Percentiles rank a stretch among this genome's conserved stretches.
These are phyloP conservation scores for Fusarium sp. DNA, from an alignment of 2,329 filamentous ascomycete species.

Conservation along the genomic window DNA sequence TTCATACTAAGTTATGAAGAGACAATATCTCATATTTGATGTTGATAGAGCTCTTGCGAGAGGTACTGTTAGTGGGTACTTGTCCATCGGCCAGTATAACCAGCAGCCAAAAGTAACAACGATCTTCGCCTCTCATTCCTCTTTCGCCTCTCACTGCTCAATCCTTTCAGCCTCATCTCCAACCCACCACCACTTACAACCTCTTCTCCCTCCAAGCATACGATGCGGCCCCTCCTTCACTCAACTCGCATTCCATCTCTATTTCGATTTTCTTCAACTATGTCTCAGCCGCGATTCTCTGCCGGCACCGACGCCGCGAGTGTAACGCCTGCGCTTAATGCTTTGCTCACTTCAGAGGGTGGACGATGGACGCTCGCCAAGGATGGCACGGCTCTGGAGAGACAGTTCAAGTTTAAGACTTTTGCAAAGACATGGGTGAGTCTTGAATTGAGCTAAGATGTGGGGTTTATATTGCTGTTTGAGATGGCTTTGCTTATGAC, in stretches of 20 bases:
- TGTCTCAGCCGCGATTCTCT: slow-evolving; percentile 58
- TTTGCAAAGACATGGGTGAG: slow-evolving; percentile 75
- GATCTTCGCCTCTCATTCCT: slow-evolving; percentile 24
- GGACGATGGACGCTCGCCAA: slow-evolving; percentile 65
- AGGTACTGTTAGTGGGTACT: slow-evolving; percentile 27
- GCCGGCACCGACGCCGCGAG: slow-evolving; percentile 59
- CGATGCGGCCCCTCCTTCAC: slow-evolving; percentile 34
- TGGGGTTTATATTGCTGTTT: neutral
- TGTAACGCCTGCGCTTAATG: slow-evolving; percentile 53
- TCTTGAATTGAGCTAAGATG: slow-evolving; percentile 20
- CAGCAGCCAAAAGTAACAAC: slow-evolving; percentile 12
- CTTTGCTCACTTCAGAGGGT: slow-evolving; percentile 58
- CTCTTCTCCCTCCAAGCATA: neutral
- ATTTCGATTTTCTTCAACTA: slow-evolving; percentile 37
- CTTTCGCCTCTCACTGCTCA: slow-evolving; percentile 27
- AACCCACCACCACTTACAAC: slow-evolving; percentile 10
- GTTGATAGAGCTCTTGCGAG: neutral
- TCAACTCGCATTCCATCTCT: slow-evolving; percentile 23
- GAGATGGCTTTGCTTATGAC: neutral
- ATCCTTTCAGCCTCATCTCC: slow-evolving; percentile 28
- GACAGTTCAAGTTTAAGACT: slow-evolving; percentile 73
- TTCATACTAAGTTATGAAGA: neutral
- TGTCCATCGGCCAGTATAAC: neutral
- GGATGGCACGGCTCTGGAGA: slow-evolving; percentile 68
- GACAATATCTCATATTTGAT: neutral